phyloP scores from a whole-genome alignment of 331 rosid species.

The Malus hybrid region DNA sequence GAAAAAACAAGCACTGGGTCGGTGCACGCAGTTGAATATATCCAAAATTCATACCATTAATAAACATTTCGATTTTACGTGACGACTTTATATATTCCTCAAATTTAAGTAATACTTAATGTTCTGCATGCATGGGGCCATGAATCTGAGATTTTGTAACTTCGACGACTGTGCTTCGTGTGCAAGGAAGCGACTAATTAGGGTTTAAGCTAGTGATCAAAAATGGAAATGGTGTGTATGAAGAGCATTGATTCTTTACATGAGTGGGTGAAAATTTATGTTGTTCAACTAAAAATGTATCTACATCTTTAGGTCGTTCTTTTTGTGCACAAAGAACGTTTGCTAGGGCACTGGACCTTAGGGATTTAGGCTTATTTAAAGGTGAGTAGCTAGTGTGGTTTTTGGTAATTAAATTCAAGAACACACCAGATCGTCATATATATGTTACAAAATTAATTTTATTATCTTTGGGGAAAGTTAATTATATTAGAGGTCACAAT shows the following conservation, averaged over 20 bases:
- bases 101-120: neutral
- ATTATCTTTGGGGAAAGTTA: neutral
- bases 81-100: neutral
- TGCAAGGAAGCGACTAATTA: neutral
- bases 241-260: constrained; percentile 30
- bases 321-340: neutral
- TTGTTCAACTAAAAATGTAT: constrained; percentile 25
- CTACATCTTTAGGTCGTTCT: neutral
- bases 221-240: neutral
- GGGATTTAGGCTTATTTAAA: neutral
- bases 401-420: neutral
- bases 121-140: neutral
- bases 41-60: neutral
- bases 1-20: neutral
- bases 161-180: too few relatives aligned
- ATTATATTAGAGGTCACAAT: neutral
- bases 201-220: neutral
- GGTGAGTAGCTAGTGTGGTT: neutral
- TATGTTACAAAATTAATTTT: neutral
- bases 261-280: constrained; percentile 19
- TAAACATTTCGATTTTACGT: neutral
- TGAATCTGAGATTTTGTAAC: too few relatives aligned
- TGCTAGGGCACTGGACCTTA: neutral
- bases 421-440: neutral
- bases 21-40: neutral